Evolutionary conservation across 257 asterid genomes (phyloP), one percentile per base, ranked within the genome.

Genomic region (Leptodermis oblonga): DNA sequence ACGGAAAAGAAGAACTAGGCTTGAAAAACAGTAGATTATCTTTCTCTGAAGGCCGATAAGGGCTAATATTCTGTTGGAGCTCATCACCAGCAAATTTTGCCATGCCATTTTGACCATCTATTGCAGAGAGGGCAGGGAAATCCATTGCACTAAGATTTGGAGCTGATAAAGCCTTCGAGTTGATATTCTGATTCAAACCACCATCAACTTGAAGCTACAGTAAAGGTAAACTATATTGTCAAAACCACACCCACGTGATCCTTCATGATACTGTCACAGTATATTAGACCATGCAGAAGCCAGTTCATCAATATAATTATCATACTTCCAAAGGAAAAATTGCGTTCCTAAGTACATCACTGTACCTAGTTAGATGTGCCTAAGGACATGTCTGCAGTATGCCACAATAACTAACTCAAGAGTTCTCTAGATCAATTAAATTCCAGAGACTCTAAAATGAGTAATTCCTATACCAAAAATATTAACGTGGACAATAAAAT

Each of bases 91-190:
- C 51, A 80, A 79, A 84, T 49, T 79, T 86, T 31, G 79, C 70
- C 76, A 83, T 67, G 65, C 83, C 86, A 12, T 82, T 82, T 70
- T 78, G 87, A 70, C 81, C 77, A 54, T 83, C 95, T 70, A 85
- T 76, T 11, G 70, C 81, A 70, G 94, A 82, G 60, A 89, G 96
- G 46, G 97, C 97, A n/a, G 99, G 99, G 71, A 94, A 91, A 83
- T 89, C 97, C 88, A 86, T 74, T 25, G 85, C 78, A 71, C 65
- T 84, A 34, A 86, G 96, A 71, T 82, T 91, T 55, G 97, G 96
- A 81, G 87, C 69, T 51, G 96, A 81, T 70, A 83, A 70, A 73
- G 91, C 81, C 78, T 81, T 85, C 33, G 97, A 82, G 73, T 74
- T 81, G 55, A 76, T 68, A 68, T 80, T 84, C 76, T 80, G 92